phyloP scores from a whole-genome alignment of 805 yeast species.

The Myxozyma monticola region DNA sequence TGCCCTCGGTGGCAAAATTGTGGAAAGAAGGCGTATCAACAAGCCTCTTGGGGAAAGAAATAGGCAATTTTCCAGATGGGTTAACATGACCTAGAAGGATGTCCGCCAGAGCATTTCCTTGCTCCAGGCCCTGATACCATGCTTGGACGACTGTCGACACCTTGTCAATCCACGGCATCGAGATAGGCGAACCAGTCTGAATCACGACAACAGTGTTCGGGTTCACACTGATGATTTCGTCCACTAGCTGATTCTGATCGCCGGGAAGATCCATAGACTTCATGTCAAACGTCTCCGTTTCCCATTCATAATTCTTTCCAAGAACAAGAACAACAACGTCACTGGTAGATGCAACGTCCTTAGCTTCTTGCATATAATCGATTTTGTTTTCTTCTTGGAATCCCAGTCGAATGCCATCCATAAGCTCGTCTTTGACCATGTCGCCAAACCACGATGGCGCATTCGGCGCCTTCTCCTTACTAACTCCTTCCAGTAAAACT shows the following conservation, averaged over 20 bases:
- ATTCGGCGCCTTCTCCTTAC: too few species aligned
- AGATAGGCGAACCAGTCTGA: slow-evolving; percentile 63
- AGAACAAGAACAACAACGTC: slow-evolving; percentile 55
- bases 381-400: too few species aligned
- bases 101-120: slow-evolving; percentile 60
- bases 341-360: slow-evolving; percentile 48
- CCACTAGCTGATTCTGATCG: slow-evolving; percentile 47
- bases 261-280: slow-evolving; percentile 53
- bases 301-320: slow-evolving; percentile 58
- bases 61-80: slow-evolving; percentile 59
- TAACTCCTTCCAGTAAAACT: too few species aligned
- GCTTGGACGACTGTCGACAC: slow-evolving; percentile 53
- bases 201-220: slow-evolving; percentile 54
- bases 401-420: neutral
- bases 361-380: slow-evolving; percentile 44
- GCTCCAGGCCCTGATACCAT: slow-evolving; percentile 58
- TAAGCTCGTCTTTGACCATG: too few species aligned
- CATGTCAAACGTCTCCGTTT: slow-evolving; percentile 61
- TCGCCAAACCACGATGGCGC: too few species aligned
- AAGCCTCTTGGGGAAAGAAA: slow-evolving; percentile 50
- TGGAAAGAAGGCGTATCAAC: too few species aligned
- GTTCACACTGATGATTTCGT: slow-evolving; percentile 48
- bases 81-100: slow-evolving; percentile 57
- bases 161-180: slow-evolving; percentile 52
- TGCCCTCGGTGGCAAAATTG: neutral